phyloP scores from a whole-genome alignment of 768 basidiomycete genomes.

The Xerocomus spinulosus region DNA sequence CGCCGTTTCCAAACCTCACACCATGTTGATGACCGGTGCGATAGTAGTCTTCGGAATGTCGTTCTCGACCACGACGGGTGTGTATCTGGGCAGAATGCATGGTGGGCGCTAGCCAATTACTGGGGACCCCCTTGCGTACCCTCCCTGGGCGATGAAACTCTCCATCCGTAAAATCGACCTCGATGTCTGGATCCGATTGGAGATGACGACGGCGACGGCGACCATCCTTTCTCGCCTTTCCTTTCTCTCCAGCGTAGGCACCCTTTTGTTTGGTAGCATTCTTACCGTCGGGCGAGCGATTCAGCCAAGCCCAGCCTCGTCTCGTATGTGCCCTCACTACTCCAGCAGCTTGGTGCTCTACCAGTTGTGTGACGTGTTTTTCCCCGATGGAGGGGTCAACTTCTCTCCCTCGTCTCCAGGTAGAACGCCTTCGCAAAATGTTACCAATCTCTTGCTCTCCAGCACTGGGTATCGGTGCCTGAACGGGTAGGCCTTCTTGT shows the following conservation, averaged over 20 bases:
- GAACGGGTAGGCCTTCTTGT: constrained; percentile 56
- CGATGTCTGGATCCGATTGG: constrained; percentile 8
- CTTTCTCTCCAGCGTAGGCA: background rate
- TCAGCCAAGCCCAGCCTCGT: constrained; percentile 22
- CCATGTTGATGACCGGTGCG: constrained; percentile 3
- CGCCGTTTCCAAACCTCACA: constrained; percentile 40
- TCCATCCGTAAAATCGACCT: constrained; percentile 1
- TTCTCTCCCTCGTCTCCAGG: constrained; percentile 11
- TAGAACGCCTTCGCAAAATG: constrained; percentile 16
- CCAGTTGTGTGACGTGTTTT: constrained; percentile 27
- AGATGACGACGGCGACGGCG: background rate
- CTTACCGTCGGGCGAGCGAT: constrained; percentile 6
- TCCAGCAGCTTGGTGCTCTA: constrained; percentile 35
- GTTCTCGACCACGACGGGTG: background rate
- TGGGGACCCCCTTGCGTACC: constrained; percentile 16
- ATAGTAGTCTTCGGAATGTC: constrained; percentile 5
- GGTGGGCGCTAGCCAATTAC: constrained; percentile 13
- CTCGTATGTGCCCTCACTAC: constrained; percentile 44
- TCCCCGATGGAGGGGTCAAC: constrained; percentile 2
- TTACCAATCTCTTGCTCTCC: background rate
- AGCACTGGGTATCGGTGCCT: constrained; percentile 21
- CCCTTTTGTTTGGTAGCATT: background rate
- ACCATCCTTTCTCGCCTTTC: constrained; percentile 3
- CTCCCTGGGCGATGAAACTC: constrained; percentile 7
- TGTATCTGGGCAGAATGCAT: constrained; percentile 4